A percentile compares a stretch with the other conserved stretches of the same genome.
phyloP scores from a whole-genome alignment of 1,284 basidiomycete genomes.

The Cutaneotrichosporon cyanovorans region DNA sequence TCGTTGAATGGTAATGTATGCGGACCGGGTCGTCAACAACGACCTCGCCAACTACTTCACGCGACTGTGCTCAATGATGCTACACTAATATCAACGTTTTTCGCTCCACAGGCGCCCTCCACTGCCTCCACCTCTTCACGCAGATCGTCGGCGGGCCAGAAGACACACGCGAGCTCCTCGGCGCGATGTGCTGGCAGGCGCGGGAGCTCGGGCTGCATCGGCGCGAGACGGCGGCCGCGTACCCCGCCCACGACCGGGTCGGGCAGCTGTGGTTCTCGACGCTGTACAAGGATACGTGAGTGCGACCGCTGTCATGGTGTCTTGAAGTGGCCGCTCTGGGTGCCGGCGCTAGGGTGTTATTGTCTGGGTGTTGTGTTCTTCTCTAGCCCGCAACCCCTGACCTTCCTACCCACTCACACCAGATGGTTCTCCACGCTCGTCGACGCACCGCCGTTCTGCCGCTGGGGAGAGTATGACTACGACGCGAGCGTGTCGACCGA shows the following conservation, averaged over 20 bases:
- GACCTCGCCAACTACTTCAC: no score
- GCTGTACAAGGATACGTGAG: slow-evolving; percentile 30
- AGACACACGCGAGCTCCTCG: slow-evolving; percentile 22
- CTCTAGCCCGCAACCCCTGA: no score
- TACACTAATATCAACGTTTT: no score
- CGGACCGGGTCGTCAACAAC: no score
- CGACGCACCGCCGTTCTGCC: slow-evolving; percentile 11
- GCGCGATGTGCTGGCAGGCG: slow-evolving; percentile 26
- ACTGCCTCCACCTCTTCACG: slow-evolving; percentile 22
- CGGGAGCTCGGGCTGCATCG: slow-evolving; percentile 24
- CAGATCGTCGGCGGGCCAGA: slow-evolving; percentile 20
- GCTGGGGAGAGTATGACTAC: slow-evolving; percentile 20
- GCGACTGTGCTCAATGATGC: no score
- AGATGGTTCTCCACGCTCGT: slow-evolving; percentile 17
- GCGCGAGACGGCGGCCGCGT: slow-evolving; percentile 19
- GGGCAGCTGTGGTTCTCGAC: slow-evolving; percentile 21
- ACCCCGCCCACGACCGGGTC: slow-evolving; percentile 18
- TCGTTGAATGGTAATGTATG: no score
- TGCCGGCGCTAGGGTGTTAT: no score
- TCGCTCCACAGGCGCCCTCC: slow-evolving; percentile 21
- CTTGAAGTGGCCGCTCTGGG: no score
- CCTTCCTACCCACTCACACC: slow-evolving; percentile 8
- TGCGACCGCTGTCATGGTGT: not conserved
- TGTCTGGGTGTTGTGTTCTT: not conserved
- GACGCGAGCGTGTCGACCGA: slow-evolving; percentile 16